These are phyloP conservation scores for Dianthus caryophyllus DNA, from an alignment of 148 eudicot species.

Conservation along the genomic window DNA sequence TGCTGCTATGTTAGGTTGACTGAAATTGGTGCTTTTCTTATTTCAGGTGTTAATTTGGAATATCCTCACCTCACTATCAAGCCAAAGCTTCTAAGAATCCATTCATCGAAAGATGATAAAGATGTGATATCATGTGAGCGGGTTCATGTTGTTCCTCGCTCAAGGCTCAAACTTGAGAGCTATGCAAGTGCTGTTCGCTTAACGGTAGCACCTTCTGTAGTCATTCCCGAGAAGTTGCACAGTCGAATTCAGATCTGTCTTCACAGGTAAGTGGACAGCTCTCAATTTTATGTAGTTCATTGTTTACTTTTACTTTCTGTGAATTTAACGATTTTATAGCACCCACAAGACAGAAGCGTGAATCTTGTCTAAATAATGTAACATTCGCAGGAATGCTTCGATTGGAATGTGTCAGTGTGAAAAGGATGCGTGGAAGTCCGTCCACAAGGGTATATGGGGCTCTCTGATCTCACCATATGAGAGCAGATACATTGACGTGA, in stretches of 20 bases:
- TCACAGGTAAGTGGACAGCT: slow-evolving; percentile 51
- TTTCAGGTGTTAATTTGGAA: slow-evolving; percentile 60
- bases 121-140: slow-evolving; percentile 64
- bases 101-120: slow-evolving; percentile 39
- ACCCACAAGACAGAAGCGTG: background rate
- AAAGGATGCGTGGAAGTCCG: slow-evolving; percentile 65
- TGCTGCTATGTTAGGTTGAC: background rate
- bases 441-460: slow-evolving; percentile 69
- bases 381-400: slow-evolving; percentile 66
- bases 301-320: background rate
- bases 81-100: slow-evolving; percentile 38
- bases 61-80: slow-evolving; percentile 49
- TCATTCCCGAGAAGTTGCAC: slow-evolving; percentile 67
- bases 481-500: slow-evolving; percentile 73
- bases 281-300: background rate
- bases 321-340: background rate
- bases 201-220: slow-evolving; percentile 69
- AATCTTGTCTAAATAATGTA: slow-evolving; percentile 1
- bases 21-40: slow-evolving; percentile 6
- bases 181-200: slow-evolving; percentile 64
- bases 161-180: slow-evolving; percentile 64
- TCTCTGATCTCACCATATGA: slow-evolving; percentile 75
- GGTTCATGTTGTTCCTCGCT: slow-evolving; percentile 50
- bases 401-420: slow-evolving; percentile 73
- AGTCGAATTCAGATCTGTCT: slow-evolving; percentile 74